Base-by-base conservation (phyloP, 2,329 filamentous ascomycete species). In the Monilinia polystroma region DNA sequence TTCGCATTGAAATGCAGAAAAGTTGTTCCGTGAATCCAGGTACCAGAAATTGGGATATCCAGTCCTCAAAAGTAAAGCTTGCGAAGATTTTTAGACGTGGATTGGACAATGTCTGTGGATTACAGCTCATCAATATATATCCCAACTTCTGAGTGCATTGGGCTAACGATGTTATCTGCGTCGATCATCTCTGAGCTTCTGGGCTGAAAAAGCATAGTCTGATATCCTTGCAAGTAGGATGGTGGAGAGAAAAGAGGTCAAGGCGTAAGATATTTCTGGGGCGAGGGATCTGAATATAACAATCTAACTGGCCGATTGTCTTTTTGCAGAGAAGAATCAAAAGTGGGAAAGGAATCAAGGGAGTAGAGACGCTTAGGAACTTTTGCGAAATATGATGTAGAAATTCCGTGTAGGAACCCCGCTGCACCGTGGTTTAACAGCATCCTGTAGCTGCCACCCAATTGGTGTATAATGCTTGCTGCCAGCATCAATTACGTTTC, bases 171-270 rank as follows among this genome's bases (percentile, higher is more conserved):
- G 26, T 32, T 51, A 60, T 38, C 58, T 38, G 18, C 51, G 23
- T 26, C 23, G 49, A 52, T 29, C 49, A 3, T n/a, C 12, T 18
- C 6, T 45, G 26, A 35, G 52, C 18, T 55, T 55, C 29, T 55
- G 29, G 52, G 26, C 52, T 35, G 18, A 55, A 20, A 49, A 26
- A 18, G 20, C 29, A 23, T 23, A 20, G 18, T 11, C 16, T n/a
- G 8, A 32, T n/a, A 20, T n/a, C 29, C 43, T 18, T 47, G 57
- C 43, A 49, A 23, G 18, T 18, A 35, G 20, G 43, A n/a, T 38
- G 18, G 43, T 59, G 43, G 57, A 47, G 57, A 38, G 29, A 60
- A 60, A 56, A 59, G 43, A 49, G 57, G 57, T 49, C 43, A 59
- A 35, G 57, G 57, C 57, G 57, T 26, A 49, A 26, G 7, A 52